Conservation (phyloP, 805 yeast species). For the Priceomyces medius region DNA sequence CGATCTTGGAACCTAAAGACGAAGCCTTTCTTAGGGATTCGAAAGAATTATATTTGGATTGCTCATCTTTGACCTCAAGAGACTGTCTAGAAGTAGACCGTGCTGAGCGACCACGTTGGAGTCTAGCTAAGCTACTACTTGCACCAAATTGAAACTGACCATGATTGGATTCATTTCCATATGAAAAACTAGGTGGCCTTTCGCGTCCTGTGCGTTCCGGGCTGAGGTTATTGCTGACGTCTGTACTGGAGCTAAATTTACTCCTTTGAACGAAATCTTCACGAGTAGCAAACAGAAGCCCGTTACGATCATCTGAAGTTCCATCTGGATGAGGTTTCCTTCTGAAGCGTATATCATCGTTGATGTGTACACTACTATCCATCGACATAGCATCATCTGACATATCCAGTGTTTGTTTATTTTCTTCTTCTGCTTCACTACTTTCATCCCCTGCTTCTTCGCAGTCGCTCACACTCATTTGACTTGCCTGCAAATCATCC, state of each 20-base stretch:
- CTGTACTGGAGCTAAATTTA: neutral
- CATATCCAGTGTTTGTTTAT: conserved; percentile 19
- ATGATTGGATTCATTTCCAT: neutral
- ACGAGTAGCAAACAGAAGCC: neutral
- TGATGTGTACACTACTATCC: conserved; percentile 16
- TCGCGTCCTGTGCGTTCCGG: neutral
- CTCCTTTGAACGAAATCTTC: neutral
- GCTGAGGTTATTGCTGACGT: neutral
- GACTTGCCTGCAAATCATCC: conserved; percentile 5
- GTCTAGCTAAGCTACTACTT: neutral
- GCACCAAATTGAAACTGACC: neutral
- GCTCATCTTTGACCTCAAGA: neutral
- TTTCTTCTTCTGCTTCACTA: conserved; percentile 24
- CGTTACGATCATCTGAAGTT: neutral
- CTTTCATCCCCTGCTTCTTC: conserved; percentile 14
- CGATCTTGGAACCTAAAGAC: conserved; percentile 14
- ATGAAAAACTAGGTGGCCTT: neutral
- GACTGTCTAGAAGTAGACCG: conserved; percentile 3
- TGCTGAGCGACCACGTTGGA: neutral
- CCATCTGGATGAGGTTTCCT: neutral
- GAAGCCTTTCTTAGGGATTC: conserved; percentile 5
- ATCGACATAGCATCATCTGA: conserved; percentile 23
- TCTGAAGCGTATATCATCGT: neutral
- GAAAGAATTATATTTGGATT: conserved; percentile 2
- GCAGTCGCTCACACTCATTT: conserved; percentile 1